These are phyloP conservation scores for Melastoma malabathricum DNA, from an alignment of 345 rosid species.

Conservation along the genomic window DNA sequence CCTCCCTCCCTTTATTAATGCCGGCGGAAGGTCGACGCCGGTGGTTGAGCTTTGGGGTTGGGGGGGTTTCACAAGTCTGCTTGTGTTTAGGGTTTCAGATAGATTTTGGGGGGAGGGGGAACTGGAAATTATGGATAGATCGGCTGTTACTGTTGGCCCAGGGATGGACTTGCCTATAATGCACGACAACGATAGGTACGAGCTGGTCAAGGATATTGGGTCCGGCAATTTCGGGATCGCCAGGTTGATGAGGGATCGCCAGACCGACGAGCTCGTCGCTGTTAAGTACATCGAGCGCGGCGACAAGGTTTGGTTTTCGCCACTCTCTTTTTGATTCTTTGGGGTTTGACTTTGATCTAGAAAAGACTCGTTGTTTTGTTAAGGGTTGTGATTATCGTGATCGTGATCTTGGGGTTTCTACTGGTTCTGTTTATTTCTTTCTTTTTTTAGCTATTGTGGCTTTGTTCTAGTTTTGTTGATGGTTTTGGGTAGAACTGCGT, in stretches of 20 bases:
- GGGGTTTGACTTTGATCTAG: background rate
- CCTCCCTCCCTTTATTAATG: too few relatives aligned
- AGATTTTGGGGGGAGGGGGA: background rate
- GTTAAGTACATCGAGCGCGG: conserved; percentile 91
- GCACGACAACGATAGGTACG: conserved; percentile 75
- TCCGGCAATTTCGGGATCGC: conserved; percentile 76
- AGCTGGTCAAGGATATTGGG: conserved; percentile 64
- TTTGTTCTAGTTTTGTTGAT: too few relatives aligned
- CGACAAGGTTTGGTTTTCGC: conserved; percentile 31
- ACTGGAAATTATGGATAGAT: conserved; percentile 47
- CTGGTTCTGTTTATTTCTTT: too few relatives aligned
- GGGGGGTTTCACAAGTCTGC: too few relatives aligned
- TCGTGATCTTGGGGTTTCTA: too few relatives aligned
- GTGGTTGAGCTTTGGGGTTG: background rate
- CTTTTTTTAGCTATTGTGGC: too few relatives aligned
- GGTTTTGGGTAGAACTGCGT: too few relatives aligned
- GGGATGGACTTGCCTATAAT: conserved; percentile 84
- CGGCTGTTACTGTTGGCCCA: conserved; percentile 53
- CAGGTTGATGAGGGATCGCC: conserved; percentile 63
- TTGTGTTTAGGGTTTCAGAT: too few relatives aligned
- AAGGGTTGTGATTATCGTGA: background rate
- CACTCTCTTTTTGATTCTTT: background rate
- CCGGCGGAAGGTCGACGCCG: too few relatives aligned
- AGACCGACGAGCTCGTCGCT: conserved; percentile 61
- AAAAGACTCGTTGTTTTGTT: background rate